phyloP scores from a whole-genome alignment of 2,329 filamentous ascomycete genomes.

The Cladorrhinum sp. region DNA sequence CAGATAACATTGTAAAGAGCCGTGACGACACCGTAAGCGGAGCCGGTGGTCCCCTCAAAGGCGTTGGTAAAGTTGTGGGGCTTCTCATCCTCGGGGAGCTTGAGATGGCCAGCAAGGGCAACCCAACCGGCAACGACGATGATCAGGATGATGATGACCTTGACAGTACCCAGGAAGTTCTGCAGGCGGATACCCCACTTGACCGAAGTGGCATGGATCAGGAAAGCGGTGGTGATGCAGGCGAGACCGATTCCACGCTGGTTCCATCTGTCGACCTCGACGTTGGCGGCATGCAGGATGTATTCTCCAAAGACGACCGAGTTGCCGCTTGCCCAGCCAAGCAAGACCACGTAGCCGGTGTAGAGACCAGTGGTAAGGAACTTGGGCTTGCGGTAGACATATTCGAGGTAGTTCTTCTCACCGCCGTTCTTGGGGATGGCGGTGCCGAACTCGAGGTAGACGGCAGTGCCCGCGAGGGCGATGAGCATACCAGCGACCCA shows the following conservation, averaged over 20 bases:
- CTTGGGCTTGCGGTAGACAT: conserved; percentile 57
- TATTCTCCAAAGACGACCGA: conserved; percentile 68
- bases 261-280: conserved; percentile 64
- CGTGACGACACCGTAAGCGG: conserved; percentile 65
- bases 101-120: conserved; percentile 59
- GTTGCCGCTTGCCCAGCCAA: conserved; percentile 65
- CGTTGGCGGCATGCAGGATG: conserved; percentile 61
- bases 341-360: conserved; percentile 58
- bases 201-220: conserved; percentile 62
- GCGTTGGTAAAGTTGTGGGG: conserved; percentile 62
- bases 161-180: conserved; percentile 63
- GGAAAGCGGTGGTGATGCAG: conserved; percentile 62
- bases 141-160: conserved; percentile 62
- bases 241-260: conserved; percentile 65
- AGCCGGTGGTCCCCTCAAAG: conserved; percentile 64
- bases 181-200: conserved; percentile 67
- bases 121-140: conserved; percentile 63
- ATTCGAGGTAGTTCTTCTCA: conserved; percentile 67
- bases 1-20: conserved; percentile 71
- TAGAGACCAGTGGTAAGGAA: conserved; percentile 62
- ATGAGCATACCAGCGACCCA: conserved; percentile 63
- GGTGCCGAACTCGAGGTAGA: conserved; percentile 65
- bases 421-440: conserved; percentile 63
- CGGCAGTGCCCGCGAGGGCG: conserved; percentile 59
- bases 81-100: conserved; percentile 49